phyloP scores from a whole-genome alignment of 257 asterid genomes.

The Solanum rostratum region DNA sequence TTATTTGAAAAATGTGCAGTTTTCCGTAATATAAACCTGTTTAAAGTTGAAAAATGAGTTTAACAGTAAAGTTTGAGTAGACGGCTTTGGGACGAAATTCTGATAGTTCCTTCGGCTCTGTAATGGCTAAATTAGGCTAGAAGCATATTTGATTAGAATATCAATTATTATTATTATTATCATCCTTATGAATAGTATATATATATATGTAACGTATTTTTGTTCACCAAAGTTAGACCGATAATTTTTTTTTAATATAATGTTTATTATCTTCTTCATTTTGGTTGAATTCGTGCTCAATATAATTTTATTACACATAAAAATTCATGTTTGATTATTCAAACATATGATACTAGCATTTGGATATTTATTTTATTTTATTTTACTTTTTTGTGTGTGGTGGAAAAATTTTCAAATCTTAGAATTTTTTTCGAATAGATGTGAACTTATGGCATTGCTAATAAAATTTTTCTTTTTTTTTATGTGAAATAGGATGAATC shows the following conservation, averaged over 20 bases:
- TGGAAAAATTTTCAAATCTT: too few relatives aligned
- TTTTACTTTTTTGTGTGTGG: neutral
- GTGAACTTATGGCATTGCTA: neutral
- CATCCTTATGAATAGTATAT: too few relatives aligned
- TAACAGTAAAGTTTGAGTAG: too few relatives aligned
- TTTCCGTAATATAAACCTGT: too few relatives aligned
- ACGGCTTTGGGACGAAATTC: too few relatives aligned
- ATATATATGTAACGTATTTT: too few relatives aligned
- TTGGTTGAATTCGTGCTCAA: neutral
- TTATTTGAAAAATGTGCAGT: too few relatives aligned
- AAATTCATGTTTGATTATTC: neutral
- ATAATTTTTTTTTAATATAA: neutral
- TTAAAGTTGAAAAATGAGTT: too few relatives aligned
- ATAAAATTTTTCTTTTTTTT: neutral
- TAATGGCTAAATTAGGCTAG: too few relatives aligned
- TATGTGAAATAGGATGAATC: neutral
- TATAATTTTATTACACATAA: neutral
- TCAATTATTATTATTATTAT: too few relatives aligned
- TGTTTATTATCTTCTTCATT: neutral
- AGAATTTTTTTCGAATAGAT: neutral
- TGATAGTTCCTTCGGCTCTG: too few relatives aligned
- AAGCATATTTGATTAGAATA: too few relatives aligned
- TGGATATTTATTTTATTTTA: neutral
- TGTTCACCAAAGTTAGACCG: neutral
- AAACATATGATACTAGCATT: neutral